phyloP scores from a whole-genome alignment of 192 early-diverging fungal species.

The Cladochytrium replicatum region DNA sequence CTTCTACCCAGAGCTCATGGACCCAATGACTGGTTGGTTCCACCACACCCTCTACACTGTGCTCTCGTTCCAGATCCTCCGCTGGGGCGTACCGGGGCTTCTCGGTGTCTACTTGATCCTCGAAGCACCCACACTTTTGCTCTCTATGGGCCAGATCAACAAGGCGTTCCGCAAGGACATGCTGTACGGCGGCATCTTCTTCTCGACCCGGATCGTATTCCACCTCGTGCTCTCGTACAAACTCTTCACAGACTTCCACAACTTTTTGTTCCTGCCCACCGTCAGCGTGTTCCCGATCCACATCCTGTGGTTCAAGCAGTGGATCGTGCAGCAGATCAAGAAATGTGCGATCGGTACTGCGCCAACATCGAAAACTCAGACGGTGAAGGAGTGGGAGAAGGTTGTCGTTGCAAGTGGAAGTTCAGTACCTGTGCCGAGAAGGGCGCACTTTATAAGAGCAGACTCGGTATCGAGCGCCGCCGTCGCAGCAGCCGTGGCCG shows the following conservation, averaged over 20 bases:
- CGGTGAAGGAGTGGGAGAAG: no score
- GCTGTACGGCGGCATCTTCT: conserved; percentile 42
- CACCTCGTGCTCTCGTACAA: conserved; percentile 32
- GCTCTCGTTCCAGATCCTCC: conserved; percentile 30
- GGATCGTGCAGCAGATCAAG: conserved; percentile 22
- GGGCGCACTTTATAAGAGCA: no score
- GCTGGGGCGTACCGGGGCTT: conserved; percentile 38
- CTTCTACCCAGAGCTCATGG: conserved; percentile 45
- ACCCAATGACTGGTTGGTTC: conserved; percentile 45
- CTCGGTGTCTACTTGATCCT: conserved; percentile 35
- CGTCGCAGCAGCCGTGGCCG: no score
- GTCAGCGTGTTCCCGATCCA: conserved; percentile 15
- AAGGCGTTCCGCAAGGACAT: conserved; percentile 35
- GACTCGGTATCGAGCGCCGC: no score
- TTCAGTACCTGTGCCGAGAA: no score
- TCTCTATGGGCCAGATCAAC: conserved; percentile 43
- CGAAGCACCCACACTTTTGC: conserved; percentile 47
- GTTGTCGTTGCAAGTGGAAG: no score
- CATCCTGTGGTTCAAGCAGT: conserved; percentile 19
- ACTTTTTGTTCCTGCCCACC: conserved; percentile 2
- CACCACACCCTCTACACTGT: conserved; percentile 49
- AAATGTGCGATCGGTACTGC: no score
- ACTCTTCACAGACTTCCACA: conserved; percentile 18
- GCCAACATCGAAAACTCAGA: no score
- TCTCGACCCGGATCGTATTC: conserved; percentile 43